Percentiles rank a stretch among this genome's conserved stretches.
Conservation (phyloP, 306 rosid species). For the Vachellia collinsii region DNA sequence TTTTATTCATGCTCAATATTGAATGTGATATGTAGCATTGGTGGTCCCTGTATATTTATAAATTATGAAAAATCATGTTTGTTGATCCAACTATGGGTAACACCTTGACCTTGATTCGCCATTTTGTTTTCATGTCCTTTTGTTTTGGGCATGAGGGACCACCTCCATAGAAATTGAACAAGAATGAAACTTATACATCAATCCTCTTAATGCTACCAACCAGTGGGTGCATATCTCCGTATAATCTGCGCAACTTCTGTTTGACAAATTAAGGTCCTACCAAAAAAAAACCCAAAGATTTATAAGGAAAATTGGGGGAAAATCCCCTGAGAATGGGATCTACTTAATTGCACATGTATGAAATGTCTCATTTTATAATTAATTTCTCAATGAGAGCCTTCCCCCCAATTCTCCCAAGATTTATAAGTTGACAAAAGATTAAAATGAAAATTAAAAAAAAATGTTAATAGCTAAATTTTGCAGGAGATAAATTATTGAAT, state of each 20-base stretch:
- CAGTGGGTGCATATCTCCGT: not conserved
- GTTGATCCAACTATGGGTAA: too few species aligned
- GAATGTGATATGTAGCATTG: too few species aligned
- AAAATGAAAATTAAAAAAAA: not conserved
- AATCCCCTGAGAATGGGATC: too few species aligned
- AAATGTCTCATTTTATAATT: too few species aligned
- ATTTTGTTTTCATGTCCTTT: too few species aligned
- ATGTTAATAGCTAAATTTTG: not conserved
- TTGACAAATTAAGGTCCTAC: not conserved
- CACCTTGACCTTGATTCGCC: not conserved
- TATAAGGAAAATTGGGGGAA: too few species aligned
- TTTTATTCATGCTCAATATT: too few species aligned
- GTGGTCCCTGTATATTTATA: too few species aligned
- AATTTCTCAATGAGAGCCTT: too few species aligned
- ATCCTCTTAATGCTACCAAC: not conserved
- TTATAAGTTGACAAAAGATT: not conserved
- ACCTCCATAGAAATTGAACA: not conserved
- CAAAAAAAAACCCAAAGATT: not conserved
- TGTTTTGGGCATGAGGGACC: not conserved
- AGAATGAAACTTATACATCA: slow-evolving; percentile 36
- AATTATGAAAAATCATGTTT: too few species aligned
- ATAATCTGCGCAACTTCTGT: not conserved
- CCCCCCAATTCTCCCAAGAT: too few species aligned
- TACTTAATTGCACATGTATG: too few species aligned
- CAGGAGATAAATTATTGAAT: not conserved